A percentile compares a stretch with the other conserved stretches of the same genome.
Evolutionary conservation across 257 asterid species (phyloP).

Genomic region (Ehretia macrophylla): DNA sequence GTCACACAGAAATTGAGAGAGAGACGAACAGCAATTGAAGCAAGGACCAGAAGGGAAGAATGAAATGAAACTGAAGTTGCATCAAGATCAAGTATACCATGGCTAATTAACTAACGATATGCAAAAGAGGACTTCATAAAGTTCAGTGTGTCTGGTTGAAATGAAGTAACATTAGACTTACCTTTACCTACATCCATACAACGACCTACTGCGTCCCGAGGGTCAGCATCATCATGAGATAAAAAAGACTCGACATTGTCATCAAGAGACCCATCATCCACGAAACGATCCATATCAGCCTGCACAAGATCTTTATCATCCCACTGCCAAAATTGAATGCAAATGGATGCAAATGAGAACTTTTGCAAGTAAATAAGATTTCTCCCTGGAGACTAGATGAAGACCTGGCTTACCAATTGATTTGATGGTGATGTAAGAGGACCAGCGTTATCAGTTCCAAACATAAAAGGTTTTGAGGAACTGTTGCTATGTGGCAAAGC

Average conservation of each 20-base stretch:
- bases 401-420: conserved; percentile 56
- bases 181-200: conserved; percentile 95
- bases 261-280: conserved; percentile 84
- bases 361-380: not conserved
- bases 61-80: no score
- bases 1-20: no score
- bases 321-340: conserved; percentile 61
- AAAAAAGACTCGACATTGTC: conserved; percentile 93
- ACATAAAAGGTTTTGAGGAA: conserved; percentile 83
- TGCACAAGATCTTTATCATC: conserved; percentile 91
- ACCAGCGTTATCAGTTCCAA: conserved; percentile 76
- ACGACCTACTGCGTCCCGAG: conserved; percentile 82
- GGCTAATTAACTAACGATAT: no score
- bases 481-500: conserved; percentile 75
- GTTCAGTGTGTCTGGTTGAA: no score
- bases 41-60: no score
- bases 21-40: no score
- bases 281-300: conserved; percentile 96
- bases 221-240: conserved; percentile 87
- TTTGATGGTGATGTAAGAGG: conserved; percentile 89
- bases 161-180: conserved; percentile 8
- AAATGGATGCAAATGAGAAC: conserved; percentile 27
- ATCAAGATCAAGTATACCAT: no score
- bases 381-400: conserved; percentile 8
- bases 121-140: no score